phyloP scores from a whole-genome alignment of 2,329 filamentous ascomycete genomes.

The Cercospora berteroae region DNA sequence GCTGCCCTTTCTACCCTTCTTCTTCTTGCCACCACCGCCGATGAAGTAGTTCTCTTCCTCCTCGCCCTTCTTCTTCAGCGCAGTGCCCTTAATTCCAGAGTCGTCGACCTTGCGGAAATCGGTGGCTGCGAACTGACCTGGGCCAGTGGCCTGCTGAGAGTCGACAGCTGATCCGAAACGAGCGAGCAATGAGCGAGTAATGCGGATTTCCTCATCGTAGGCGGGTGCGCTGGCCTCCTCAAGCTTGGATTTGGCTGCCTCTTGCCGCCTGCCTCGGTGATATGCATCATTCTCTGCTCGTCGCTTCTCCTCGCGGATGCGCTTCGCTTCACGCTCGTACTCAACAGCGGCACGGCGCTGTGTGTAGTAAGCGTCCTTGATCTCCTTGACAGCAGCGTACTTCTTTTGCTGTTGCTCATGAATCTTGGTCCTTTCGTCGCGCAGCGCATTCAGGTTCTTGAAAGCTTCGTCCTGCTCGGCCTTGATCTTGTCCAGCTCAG shows the following conservation, averaged over 20 bases:
- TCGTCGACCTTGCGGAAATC: constrained; percentile 81
- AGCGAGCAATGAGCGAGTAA: constrained; percentile 79
- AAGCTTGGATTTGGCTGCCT: constrained; percentile 71
- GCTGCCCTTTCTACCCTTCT: constrained; percentile 66
- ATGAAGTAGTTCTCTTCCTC: constrained; percentile 82
- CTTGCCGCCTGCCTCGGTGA: constrained; percentile 70
- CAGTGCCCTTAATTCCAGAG: constrained; percentile 79
- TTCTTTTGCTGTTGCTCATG: constrained; percentile 85
- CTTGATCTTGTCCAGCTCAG: constrained; percentile 86
- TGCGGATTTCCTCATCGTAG: constrained; percentile 88
- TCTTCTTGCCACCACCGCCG: constrained; percentile 76
- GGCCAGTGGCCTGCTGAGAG: constrained; percentile 60
- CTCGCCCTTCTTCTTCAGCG: constrained; percentile 74
- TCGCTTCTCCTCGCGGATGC: constrained; percentile 71
- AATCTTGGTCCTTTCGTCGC: constrained; percentile 80
- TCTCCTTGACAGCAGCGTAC: constrained; percentile 73
- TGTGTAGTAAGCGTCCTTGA: constrained; percentile 86
- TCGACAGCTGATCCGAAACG: constrained; percentile 73
- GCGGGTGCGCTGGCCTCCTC: constrained; percentile 81
- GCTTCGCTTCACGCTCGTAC: constrained; percentile 79
- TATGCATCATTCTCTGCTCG: constrained; percentile 76
- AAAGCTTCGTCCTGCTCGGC: constrained; percentile 86
- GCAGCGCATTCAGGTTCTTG: constrained; percentile 80
- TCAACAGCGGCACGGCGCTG: constrained; percentile 78
- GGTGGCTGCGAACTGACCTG: constrained; percentile 73